phyloP scores from a whole-genome alignment of 129 eudicot species.

The Artemisia argyi region DNA sequence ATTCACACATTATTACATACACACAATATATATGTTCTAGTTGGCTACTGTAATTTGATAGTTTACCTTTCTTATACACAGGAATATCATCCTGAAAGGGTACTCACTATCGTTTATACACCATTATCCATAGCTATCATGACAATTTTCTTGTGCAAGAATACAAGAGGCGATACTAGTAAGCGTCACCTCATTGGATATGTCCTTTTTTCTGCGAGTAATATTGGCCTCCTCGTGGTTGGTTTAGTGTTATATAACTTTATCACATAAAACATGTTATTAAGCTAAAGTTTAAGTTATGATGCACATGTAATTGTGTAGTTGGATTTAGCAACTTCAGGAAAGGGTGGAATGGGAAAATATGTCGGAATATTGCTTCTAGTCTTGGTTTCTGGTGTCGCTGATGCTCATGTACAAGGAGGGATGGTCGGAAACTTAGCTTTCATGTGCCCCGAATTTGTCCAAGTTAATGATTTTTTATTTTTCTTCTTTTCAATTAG shows the following conservation, averaged over 20 bases:
- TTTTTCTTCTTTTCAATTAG: no score
- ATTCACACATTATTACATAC: no score
- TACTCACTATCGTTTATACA: constrained; percentile 73
- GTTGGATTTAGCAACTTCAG: constrained; percentile 20
- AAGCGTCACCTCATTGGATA: constrained; percentile 60
- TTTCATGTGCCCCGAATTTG: constrained; percentile 18
- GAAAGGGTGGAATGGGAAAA: constrained; percentile 17
- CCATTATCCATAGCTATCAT: constrained; percentile 65
- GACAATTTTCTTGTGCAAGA: constrained; percentile 49
- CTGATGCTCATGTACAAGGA: constrained; percentile 32
- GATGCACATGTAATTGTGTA: background rate
- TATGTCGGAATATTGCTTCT: constrained; percentile 13
- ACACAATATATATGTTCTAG: background rate
- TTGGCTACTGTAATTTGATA: background rate
- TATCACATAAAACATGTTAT: no score
- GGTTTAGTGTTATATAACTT: background rate
- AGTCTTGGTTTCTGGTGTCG: constrained; percentile 10
- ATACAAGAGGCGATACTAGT: constrained; percentile 63
- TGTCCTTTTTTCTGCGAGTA: constrained; percentile 46
- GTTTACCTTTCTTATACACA: constrained; percentile 7
- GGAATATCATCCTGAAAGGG: constrained; percentile 76
- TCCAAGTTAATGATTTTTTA: background rate
- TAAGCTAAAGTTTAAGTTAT: no score
- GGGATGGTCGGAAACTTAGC: constrained; percentile 29
- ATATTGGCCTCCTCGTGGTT: constrained; percentile 55